A percentile compares a stretch with the other conserved stretches of the same genome.
phyloP scores from a whole-genome alignment of 2,329 filamentous ascomycete genomes.

The Aspergillus texensis region DNA sequence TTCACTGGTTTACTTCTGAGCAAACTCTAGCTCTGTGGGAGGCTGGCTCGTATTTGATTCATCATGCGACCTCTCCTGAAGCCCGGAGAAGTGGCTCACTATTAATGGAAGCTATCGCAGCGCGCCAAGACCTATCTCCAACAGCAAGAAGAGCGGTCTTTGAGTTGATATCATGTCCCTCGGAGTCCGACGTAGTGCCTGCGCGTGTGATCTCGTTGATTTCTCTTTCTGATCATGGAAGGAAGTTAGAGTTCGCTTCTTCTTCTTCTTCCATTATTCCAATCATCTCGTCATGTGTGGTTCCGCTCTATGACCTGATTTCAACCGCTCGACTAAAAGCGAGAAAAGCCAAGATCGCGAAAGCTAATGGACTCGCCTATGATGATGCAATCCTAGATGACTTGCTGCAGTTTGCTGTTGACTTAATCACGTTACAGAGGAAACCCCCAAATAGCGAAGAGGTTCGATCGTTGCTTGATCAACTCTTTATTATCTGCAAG shows the following conservation, averaged over 20 bases:
- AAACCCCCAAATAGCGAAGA: constrained; percentile 39
- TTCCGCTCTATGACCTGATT: constrained; percentile 42
- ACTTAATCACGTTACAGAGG: constrained; percentile 47
- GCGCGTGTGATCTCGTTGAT: constrained; percentile 43
- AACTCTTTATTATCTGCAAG: constrained; percentile 44
- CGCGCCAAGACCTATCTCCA: constrained; percentile 43
- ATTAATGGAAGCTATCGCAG: constrained; percentile 40
- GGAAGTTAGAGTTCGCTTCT: constrained; percentile 44
- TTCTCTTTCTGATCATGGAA: constrained; percentile 45
- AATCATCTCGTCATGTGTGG: constrained; percentile 42
- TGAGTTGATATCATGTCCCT: constrained; percentile 37
- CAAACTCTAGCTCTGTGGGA: constrained; percentile 46
- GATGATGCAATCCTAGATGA: constrained; percentile 42
- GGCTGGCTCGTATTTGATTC: constrained; percentile 40
- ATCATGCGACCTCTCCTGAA: constrained; percentile 37
- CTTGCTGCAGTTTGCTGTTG: constrained; percentile 45
- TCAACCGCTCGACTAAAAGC: constrained; percentile 40
- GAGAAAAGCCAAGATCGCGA: constrained; percentile 38
- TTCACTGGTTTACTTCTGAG: constrained; percentile 42
- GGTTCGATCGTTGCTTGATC: constrained; percentile 38
- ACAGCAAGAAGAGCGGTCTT: constrained; percentile 38
- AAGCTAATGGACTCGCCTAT: constrained; percentile 33
- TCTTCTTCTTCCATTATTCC: constrained; percentile 37
- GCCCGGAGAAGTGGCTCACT: constrained; percentile 39
- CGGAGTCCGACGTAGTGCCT: constrained; percentile 41